These are phyloP conservation scores for Backusella liffmaniae DNA, from an alignment of 192 early-diverging fungal genomes.

Conservation along the genomic window DNA sequence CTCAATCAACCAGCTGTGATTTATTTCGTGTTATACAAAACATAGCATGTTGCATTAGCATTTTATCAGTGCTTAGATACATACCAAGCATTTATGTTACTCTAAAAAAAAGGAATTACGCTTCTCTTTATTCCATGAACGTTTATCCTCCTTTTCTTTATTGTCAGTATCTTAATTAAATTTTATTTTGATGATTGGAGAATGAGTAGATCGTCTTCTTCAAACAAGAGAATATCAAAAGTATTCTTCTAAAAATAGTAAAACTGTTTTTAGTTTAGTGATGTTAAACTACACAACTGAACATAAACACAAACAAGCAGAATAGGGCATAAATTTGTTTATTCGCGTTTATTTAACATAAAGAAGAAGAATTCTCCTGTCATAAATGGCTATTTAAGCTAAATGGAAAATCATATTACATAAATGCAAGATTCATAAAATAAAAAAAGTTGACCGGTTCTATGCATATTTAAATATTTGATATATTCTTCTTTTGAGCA, in stretches of 20 bases:
- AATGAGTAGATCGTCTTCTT: not conserved
- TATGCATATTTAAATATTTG: conserved; percentile 1
- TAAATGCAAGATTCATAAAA: not conserved
- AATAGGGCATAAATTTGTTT: not conserved
- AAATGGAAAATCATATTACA: not conserved
- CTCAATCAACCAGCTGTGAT: not conserved
- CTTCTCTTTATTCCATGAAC: not conserved
- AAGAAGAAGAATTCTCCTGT: not conserved
- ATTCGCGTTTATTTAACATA: conserved; percentile 6
- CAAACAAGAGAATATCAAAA: not conserved
- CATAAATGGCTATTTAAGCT: not conserved
- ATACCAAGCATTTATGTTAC: not conserved
- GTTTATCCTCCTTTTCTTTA: not conserved
- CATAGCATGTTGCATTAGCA: not conserved
- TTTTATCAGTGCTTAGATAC: not conserved
- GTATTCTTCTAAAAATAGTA: not conserved
- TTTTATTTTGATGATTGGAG: not conserved
- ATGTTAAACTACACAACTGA: not conserved
- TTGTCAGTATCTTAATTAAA: not conserved
- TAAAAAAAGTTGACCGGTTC: not conserved
- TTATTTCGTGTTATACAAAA: not conserved
- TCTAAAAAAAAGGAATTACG: not conserved
- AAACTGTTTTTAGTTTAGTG: not conserved
- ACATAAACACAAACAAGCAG: not conserved
- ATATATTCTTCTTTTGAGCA: not conserved